Evolutionary conservation across 768 basidiomycete genomes (phyloP), one percentile per base, ranked within the genome.

Genomic region (Strobilomyces dryophilus): DNA sequence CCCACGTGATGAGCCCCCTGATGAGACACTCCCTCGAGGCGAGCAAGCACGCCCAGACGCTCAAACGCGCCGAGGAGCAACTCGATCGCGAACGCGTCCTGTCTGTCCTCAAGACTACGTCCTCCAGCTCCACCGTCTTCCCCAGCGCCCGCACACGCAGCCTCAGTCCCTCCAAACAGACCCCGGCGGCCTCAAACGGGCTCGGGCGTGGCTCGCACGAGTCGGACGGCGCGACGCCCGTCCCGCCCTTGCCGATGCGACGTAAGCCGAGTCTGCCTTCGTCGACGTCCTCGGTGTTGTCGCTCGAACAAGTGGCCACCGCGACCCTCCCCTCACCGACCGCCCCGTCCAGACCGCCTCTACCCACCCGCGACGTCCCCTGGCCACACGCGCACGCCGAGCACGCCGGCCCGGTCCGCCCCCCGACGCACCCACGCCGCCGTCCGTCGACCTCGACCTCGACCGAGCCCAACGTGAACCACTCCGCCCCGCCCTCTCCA

Each of bases 11-110:
- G 21, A 85, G 82, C 11, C 76, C 78, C 0, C 70, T 88, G n/a
- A 88, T 88, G 72, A 79, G 79, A 54, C 87, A 90, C 66, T 83
- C 81, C 20, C 71, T 92, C 1, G 82, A 86, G 48, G 89, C 89
- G 7, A 83, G 80, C 52, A 87, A 87, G 61, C 79, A 80, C 0
- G 89, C 80, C 1, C 83, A 87, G 65, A 78, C 77, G 5, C 73
- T 88, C 68, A 87, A 89, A 67, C 79, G 80, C 45, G 83, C 80
- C 0, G 84, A 89, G 60, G 81, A 80, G 39, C 76, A 79, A 56
- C 73, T 88, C 17, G 86, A 87, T 65, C 79, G 81, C 57, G 84
- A 86, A 63, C 75, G 88, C 10, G 79, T 89, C 18, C 71, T 89
- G 54, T 80, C 84, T 65, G 82, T 91, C 11, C 73, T 91, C 31